phyloP scores from a whole-genome alignment of 495 filamentous ascomycete genomes.

The Trichoderma virens region DNA sequence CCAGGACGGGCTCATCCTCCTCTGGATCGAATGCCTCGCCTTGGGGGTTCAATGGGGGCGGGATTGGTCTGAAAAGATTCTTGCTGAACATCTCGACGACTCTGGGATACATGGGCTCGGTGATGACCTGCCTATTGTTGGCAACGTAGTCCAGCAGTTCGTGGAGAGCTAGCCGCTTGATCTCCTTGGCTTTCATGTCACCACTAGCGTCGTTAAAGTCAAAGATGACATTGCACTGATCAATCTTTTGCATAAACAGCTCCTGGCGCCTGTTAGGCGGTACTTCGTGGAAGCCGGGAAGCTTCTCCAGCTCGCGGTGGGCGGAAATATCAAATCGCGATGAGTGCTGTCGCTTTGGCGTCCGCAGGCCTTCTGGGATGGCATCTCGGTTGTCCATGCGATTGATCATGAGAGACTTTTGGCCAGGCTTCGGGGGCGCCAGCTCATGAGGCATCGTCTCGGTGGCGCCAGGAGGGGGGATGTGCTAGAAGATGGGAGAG shows the following conservation, averaged over 20 bases:
- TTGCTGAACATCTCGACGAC: conserved; percentile 99
- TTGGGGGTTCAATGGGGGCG: conserved; percentile 93
- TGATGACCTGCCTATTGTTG: conserved; percentile 97
- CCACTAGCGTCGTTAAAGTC: conserved; percentile 98
- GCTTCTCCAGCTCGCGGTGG: conserved; percentile 91
- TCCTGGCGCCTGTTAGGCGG: conserved; percentile 92
- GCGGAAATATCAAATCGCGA: conserved; percentile 97
- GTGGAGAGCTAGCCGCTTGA: conserved; percentile 94
- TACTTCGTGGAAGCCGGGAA: conserved; percentile 98
- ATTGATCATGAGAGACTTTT: conserved; percentile 84
- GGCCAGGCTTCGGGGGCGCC: conserved; percentile 78
- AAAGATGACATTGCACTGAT: conserved; percentile 99
- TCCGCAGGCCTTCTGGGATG: conserved; percentile 87
- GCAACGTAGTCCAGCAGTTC: conserved; percentile 97
- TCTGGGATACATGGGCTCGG: conserved; percentile 96
- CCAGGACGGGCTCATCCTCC: conserved; percentile 95
- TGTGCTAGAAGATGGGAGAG: conserved; percentile 54
- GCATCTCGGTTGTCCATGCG: conserved; percentile 92
- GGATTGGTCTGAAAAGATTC: conserved; percentile 95
- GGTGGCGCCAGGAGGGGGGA: conserved; percentile 83
- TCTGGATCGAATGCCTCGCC: conserved; percentile 98
- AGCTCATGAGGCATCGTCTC: conserved; percentile 99
- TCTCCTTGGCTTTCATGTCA: conserved; percentile 99
- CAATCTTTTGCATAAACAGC: conserved; percentile 99
- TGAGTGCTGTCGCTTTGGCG: conserved; percentile 92